Conservation (phyloP, 768 basidiomycete species). For the Tricholoma saponaceum region DNA sequence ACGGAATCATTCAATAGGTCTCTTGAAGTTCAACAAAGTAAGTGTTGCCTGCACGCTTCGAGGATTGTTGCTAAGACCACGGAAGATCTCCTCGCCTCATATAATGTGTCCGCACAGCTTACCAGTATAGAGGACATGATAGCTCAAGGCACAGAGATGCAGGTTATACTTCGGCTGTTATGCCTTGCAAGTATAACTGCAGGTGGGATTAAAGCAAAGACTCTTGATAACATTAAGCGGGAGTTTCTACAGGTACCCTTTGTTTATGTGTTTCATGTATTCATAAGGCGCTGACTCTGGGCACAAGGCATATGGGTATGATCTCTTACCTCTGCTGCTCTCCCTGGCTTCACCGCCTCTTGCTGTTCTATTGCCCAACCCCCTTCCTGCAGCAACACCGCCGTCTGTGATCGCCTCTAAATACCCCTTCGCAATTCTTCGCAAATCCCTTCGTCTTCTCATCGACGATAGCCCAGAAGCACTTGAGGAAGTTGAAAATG, state of each 20-base stretch:
- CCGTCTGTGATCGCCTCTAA: constrained; percentile 41
- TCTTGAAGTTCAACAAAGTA: constrained; percentile 95
- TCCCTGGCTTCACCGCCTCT: constrained; percentile 66
- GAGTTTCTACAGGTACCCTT: constrained; percentile 75
- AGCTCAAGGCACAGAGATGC: constrained; percentile 80
- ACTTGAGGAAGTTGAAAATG: constrained; percentile 81
- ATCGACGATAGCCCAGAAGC: constrained; percentile 83
- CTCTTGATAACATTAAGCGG: constrained; percentile 82
- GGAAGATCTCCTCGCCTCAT: constrained; percentile 90
- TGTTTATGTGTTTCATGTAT: neutral
- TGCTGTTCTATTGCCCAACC: constrained; percentile 62
- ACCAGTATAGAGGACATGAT: constrained; percentile 89
- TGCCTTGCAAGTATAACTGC: constrained; percentile 82
- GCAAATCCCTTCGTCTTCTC: constrained; percentile 86
- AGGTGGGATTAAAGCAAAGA: constrained; percentile 85
- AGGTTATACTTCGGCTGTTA: constrained; percentile 70
- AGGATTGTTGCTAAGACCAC: constrained; percentile 5
- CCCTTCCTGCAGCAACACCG: constrained; percentile 50
- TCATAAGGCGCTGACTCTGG: neutral
- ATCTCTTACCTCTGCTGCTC: constrained; percentile 63
- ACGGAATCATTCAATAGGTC: constrained; percentile 89
- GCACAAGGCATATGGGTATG: constrained; percentile 72
- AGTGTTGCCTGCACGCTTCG: constrained; percentile 15
- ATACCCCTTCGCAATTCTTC: constrained; percentile 66
- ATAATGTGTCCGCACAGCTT: constrained; percentile 77